Base-by-base conservation (phyloP, 148 eudicot genomes). In the Cornus controversa region DNA sequence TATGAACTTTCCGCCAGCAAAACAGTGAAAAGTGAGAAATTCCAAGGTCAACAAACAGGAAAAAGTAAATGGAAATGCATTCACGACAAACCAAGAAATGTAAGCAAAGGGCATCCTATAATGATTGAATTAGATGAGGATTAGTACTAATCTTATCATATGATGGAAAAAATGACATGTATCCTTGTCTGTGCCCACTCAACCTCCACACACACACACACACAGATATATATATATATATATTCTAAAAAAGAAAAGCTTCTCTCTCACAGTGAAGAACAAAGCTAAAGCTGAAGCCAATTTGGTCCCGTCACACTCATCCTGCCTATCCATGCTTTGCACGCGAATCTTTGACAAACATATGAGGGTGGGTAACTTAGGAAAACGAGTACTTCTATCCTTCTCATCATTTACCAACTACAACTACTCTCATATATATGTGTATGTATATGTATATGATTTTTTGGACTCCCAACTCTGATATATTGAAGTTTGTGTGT, bases 261-360 rank as follows among this genome's bases (percentile, higher is more conserved):
- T 60, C 23, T 60, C 24, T 58, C 31, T 24, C 1, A 36, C 28
- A 22, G 66, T 22, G 15, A 27, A 54, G 20, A 36, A 68, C 45
- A 16, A 68, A 68, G 11, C 23, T 16, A 58, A 73, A 60, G n/a
- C n/a, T 31, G 34, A 60, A 34, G 76, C 28, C n/a, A 74, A 74
- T 11, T 63, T 37, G 36, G 75, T 57, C 75, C 28, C 8, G 68
- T 74, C 77, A 24, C 68, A 74, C 77, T 74, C 77, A 74, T 74
- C 64, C 23, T 31, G 75, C 66, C 64, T 20, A 27, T 53, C 75
- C 76, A 73, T 31, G 76, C 67, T 20, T 58, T 60, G 69, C 77
- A 74, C 54, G 54, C 53, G 68, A 63, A 74, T 74, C 77, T 74
- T 73, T 37, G 77, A 74, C 77, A 63, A 74, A 62, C 68, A 63